These are phyloP conservation scores for Marasmius tenuissimus DNA, from an alignment of 1,284 basidiomycete genomes.

Conservation along the genomic window DNA sequence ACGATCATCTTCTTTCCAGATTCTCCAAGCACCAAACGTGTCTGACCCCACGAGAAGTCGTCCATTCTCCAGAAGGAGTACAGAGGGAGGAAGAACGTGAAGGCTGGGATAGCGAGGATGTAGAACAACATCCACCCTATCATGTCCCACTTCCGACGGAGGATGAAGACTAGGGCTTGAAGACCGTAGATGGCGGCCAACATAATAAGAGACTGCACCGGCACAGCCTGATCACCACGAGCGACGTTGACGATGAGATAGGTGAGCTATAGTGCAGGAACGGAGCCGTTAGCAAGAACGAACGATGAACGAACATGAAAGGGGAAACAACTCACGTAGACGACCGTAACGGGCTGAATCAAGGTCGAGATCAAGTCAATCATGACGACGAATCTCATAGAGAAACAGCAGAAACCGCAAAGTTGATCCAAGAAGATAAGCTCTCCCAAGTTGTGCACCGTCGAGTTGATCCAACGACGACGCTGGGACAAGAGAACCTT, in stretches of 20 bases:
- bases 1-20: slow-evolving; percentile 93
- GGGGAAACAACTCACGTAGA: slow-evolving; percentile 72
- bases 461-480: slow-evolving; percentile 99
- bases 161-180: slow-evolving; percentile 83
- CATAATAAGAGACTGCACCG: slow-evolving; percentile 84
- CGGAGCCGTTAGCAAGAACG: not conserved
- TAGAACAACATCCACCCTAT: slow-evolving; percentile 98
- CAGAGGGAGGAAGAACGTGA: slow-evolving; percentile 91
- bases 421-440: slow-evolving; percentile 91
- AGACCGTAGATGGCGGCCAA: slow-evolving; percentile 92
- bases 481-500: slow-evolving; percentile 94
- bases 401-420: slow-evolving; percentile 97
- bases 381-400: slow-evolving; percentile 98
- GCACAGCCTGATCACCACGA: slow-evolving; percentile 63
- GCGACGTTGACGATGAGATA: slow-evolving; percentile 84
- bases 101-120: slow-evolving; percentile 87
- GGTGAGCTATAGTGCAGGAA: slow-evolving; percentile 56
- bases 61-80: slow-evolving; percentile 99
- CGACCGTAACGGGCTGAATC: slow-evolving; percentile 90
- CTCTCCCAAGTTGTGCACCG: slow-evolving; percentile 95
- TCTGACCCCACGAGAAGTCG: slow-evolving; percentile 98
- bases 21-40: slow-evolving; percentile 93
- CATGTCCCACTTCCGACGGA: slow-evolving; percentile 93
- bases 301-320: slow-evolving; percentile 1
- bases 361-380: slow-evolving; percentile 89